Evolutionary conservation across 805 yeast genomes (phyloP).

Genomic region (Dipodascus geniculatus): DNA sequence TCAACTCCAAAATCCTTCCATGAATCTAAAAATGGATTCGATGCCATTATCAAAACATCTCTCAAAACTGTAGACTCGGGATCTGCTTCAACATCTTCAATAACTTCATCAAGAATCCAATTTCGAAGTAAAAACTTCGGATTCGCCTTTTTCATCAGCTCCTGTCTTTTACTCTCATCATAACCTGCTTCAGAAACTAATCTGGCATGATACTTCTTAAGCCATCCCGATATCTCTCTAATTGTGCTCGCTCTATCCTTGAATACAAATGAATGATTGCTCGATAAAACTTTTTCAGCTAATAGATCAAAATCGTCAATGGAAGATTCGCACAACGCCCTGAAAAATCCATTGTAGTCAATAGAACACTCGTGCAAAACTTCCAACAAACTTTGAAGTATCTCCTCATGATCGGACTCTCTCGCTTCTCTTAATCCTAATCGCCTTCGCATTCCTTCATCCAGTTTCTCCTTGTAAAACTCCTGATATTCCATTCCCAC

Average conservation of each 20-base stretch:
- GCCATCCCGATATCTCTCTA: constrained; percentile 42
- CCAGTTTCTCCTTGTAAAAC: constrained; percentile 47
- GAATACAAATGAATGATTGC: constrained; percentile 22
- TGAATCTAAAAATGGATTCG: constrained; percentile 55
- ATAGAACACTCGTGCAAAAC: constrained; percentile 49
- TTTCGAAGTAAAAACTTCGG: constrained; percentile 77
- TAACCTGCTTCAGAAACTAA: constrained; percentile 28
- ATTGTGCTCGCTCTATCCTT: constrained; percentile 27
- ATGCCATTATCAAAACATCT: constrained; percentile 59
- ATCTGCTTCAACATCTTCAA: constrained; percentile 40
- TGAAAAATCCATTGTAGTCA: constrained; percentile 74
- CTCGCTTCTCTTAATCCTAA: constrained; percentile 46
- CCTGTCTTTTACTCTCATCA: constrained; percentile 30
- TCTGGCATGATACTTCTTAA: constrained; percentile 36
- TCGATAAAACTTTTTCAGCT: constrained; percentile 7
- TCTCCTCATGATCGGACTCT: constrained; percentile 26
- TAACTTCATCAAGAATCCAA: constrained; percentile 80
- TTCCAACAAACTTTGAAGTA: constrained; percentile 50
- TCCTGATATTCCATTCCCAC: constrained; percentile 57
- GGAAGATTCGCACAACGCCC: constrained; percentile 41
- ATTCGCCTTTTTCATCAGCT: constrained; percentile 38
- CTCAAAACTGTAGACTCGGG: constrained; percentile 40
- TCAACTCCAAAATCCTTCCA: constrained; percentile 47
- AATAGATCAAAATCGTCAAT: constrained; percentile 24
- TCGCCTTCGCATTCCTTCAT: constrained; percentile 45